These are phyloP conservation scores for Senna siamea DNA, from an alignment of 306 rosid genomes.

Conservation along the genomic window DNA sequence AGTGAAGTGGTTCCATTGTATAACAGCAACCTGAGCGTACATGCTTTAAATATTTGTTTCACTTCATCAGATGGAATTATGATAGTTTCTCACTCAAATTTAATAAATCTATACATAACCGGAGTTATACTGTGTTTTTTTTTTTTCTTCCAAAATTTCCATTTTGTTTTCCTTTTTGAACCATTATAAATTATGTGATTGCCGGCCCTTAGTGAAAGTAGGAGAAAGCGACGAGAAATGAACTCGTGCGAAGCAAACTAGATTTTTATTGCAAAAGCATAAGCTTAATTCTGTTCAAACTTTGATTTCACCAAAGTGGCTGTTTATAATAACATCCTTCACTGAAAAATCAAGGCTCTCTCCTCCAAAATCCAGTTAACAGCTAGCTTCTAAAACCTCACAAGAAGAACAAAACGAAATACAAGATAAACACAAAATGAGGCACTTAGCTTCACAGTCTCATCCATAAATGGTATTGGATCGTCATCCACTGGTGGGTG, in stretches of 20 bases:
- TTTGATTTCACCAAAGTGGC: conserved; percentile 5
- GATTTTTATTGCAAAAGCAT: conserved; percentile 10
- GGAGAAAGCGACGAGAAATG: neutral
- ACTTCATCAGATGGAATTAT: conserved; percentile 30
- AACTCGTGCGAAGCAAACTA: neutral
- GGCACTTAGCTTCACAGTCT: conserved; percentile 40
- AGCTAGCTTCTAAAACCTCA: conserved; percentile 14
- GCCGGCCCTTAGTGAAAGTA: neutral
- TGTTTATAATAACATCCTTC: neutral
- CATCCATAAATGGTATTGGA: conserved; percentile 17
- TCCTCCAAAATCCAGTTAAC: conserved; percentile 35
- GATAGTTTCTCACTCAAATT: conserved; percentile 29
- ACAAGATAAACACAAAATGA: conserved; percentile 26
- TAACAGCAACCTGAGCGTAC: conserved; percentile 5
- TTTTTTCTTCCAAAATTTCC: neutral
- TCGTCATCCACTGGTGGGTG: conserved; percentile 1
- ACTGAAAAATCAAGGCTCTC: conserved; percentile 35
- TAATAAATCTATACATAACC: neutral
- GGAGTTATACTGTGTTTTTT: neutral
- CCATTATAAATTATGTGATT: neutral
- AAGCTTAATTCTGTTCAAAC: neutral
- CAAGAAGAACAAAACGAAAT: conserved; percentile 30
- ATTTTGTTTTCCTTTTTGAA: neutral
- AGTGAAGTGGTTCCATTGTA: conserved; percentile 28
- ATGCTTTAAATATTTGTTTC: conserved; percentile 8